Conservation (phyloP, 2,329 filamentous ascomycete species). For the Acarospora socialis region DNA sequence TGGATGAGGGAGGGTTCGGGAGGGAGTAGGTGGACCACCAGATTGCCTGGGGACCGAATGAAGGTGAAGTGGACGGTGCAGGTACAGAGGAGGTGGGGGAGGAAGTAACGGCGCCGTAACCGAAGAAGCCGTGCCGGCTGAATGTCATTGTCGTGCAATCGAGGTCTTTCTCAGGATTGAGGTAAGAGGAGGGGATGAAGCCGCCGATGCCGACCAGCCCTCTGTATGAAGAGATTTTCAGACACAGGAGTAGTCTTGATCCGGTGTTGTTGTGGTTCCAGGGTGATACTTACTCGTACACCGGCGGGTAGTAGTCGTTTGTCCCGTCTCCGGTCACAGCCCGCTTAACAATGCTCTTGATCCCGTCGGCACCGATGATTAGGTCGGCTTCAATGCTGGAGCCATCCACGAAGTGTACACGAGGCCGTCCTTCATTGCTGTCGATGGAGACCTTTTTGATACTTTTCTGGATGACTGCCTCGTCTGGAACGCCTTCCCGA, state of each 20-base stretch:
- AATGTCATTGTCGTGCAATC: conserved; percentile 27
- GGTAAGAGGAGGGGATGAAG: conserved; percentile 24
- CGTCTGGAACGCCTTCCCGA: conserved; percentile 22
- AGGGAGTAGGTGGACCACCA: conserved; percentile 32
- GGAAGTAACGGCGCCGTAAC: conserved; percentile 28
- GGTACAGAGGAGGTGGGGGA: too few relatives aligned
- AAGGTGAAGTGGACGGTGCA: too few relatives aligned
- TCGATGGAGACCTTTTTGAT: conserved; percentile 19
- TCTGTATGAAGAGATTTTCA: conserved; percentile 14
- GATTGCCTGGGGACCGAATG: conserved; percentile 22
- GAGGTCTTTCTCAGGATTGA: conserved; percentile 20
- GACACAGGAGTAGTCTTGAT: background rate
- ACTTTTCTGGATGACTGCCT: conserved; percentile 22
- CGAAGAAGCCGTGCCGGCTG: conserved; percentile 36
- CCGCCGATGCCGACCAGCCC: conserved; percentile 33
- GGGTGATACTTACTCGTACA: conserved; percentile 24
- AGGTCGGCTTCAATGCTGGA: conserved; percentile 26
- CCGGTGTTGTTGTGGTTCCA: background rate
- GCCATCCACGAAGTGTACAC: conserved; percentile 23
- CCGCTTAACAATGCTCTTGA: conserved; percentile 24
- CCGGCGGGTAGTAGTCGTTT: conserved; percentile 24
- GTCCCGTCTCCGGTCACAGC: conserved; percentile 23
- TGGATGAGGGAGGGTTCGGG: background rate
- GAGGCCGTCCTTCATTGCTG: conserved; percentile 15
- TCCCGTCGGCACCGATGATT: conserved; percentile 30